Evolutionary conservation across 768 basidiomycete species (phyloP), one percentile per base, ranked within the genome.

Genomic region (Cystobasidium onofrii): DNA sequence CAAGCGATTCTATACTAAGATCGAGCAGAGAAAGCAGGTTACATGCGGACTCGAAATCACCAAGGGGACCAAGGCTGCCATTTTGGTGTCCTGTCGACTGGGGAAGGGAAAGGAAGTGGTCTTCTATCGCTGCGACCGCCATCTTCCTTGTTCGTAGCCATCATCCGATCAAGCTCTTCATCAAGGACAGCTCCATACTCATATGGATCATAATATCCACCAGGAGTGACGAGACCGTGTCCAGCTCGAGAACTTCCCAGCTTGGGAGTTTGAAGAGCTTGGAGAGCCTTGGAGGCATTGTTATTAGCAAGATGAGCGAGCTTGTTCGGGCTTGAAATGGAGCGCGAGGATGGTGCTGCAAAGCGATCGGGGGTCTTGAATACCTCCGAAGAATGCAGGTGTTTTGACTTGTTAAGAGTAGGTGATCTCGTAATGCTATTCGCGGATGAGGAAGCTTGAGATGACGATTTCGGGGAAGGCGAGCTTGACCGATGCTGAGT

Each of bases 41-140:
- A 12, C 4, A 27, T 29, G 17, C 10, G 12, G 27, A 17, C 27
- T 29, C 57, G 1, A 27, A 60, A 34, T 39, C 61, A 71, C 69
- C 69, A 71, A n/a, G 69, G 69, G 29, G 69, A 71, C 69, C 69
- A 71, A n/a, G 69, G 69, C 55, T 71, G 69, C 50, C 54, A 71
- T 60, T 71, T 71, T 7, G 69, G 69, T 10, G 69, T 71, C 15
- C 54, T 29, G 43, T 57, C 54, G 55, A 71, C 23, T 20, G 69
- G 69, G 20, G 69, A 71, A 25, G 69, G 69, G 69, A 71, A 71
- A 71, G 69, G 69, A n/a, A 71, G 69, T n/a, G 54, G 36, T 39
- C 69, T 7, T 50, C 65, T 46, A 43, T 54, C 50, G 65, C 50
- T 20, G 54, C 25, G 33, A 15, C 54, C 23, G 25, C 36, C 29